Evolutionary conservation across 1,284 basidiomycete genomes (phyloP).

Genomic region (Inonotus hispidus): DNA sequence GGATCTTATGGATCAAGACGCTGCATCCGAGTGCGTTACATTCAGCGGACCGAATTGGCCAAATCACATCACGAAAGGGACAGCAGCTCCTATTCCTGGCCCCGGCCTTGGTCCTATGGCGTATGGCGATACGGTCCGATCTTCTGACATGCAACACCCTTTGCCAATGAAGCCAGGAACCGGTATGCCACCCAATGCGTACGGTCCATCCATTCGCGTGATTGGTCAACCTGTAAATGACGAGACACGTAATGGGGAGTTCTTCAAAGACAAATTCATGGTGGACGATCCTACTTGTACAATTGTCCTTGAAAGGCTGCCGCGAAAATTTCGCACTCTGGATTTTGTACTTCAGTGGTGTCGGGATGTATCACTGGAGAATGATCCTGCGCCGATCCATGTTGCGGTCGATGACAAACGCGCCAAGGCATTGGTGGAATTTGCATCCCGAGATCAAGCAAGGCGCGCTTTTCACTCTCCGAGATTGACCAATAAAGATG

Average conservation of each 20-base stretch:
- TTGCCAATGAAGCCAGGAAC: neutral
- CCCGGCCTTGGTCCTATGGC: neutral
- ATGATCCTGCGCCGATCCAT: slow-evolving; percentile 5
- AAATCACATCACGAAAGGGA: neutral
- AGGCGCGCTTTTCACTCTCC: slow-evolving; percentile 1
- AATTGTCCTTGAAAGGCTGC: slow-evolving; percentile 4
- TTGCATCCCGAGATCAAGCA: neutral
- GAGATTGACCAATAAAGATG: slow-evolving; percentile 4
- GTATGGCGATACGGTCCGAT: neutral
- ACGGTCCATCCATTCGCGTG: neutral
- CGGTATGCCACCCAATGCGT: neutral
- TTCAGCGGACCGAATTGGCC: neutral
- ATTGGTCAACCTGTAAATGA: neutral
- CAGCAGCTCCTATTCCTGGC: no score
- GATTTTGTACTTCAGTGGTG: slow-evolving; percentile 11
- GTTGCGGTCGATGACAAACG: neutral
- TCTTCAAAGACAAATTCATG: neutral
- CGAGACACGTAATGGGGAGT: neutral
- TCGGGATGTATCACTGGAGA: neutral
- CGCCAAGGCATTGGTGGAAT: slow-evolving; percentile 10
- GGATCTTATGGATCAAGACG: neutral
- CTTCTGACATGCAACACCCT: neutral
- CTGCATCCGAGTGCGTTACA: neutral
- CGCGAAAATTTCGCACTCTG: slow-evolving; percentile 1
- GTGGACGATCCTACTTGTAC: neutral